A percentile compares a stretch with the other conserved stretches of the same genome.
Evolutionary conservation across 345 rosid species (phyloP).

Genomic region (Clarkia xantiana): DNA sequence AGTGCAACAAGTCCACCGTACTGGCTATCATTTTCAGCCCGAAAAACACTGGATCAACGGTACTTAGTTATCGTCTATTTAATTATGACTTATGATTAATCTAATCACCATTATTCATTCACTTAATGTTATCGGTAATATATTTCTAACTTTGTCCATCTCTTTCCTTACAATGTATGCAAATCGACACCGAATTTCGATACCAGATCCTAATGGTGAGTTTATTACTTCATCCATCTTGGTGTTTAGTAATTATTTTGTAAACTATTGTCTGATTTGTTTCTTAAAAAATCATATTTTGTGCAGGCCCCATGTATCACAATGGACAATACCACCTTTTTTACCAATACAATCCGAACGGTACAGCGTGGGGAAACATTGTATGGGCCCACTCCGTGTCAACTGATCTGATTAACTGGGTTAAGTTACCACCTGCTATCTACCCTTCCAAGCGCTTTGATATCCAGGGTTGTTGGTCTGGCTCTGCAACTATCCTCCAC

Average conservation of each 20-base stretch:
- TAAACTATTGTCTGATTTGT: neutral
- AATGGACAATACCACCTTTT: slow-evolving; percentile 75
- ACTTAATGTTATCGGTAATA: no score
- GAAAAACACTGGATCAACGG: no score
- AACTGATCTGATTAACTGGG: slow-evolving; percentile 68
- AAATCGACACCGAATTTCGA: neutral
- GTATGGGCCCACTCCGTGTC: slow-evolving; percentile 97
- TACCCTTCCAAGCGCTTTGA: slow-evolving; percentile 59
- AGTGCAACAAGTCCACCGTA: no score
- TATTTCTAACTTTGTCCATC: no score
- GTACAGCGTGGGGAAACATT: slow-evolving; percentile 91
- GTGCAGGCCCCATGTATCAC: slow-evolving; percentile 56
- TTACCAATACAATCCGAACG: slow-evolving; percentile 80
- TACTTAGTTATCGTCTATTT: no score
- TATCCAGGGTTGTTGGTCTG: slow-evolving; percentile 76
- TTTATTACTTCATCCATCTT: neutral
- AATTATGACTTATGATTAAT: no score
- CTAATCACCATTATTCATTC: no score
- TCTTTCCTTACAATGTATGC: no score
- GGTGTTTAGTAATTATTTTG: neutral
- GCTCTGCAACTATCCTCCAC: slow-evolving; percentile 63
- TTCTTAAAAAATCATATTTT: neutral
- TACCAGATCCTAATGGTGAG: slow-evolving; percentile 35
- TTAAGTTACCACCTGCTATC: slow-evolving; percentile 54
- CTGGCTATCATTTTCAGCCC: no score